These are phyloP conservation scores for Xerocomellus dryophilus DNA, from an alignment of 768 basidiomycete species.

Conservation along the genomic window DNA sequence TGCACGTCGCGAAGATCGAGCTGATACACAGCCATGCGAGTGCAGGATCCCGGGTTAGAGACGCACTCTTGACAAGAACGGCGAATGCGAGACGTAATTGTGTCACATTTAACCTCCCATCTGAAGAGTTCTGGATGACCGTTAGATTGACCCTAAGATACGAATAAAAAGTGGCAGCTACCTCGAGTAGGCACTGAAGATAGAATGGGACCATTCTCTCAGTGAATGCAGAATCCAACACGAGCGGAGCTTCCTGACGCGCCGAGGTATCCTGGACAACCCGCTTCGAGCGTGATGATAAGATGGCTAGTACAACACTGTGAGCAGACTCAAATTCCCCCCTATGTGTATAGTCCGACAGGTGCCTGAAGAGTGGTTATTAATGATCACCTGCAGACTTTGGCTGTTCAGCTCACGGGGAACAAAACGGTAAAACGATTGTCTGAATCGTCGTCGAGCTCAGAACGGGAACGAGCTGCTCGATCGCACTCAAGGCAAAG, in stretches of 20 bases:
- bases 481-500: slow-evolving; percentile 69
- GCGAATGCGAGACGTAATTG: slow-evolving; percentile 76
- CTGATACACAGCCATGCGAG: slow-evolving; percentile 73
- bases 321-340: slow-evolving; percentile 87
- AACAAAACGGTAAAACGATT: slow-evolving; percentile 57
- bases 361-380: slow-evolving; percentile 43
- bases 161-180: slow-evolving; percentile 30
- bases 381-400: not conserved
- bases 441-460: slow-evolving; percentile 50
- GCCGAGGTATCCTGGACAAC: slow-evolving; percentile 10
- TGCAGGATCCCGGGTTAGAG: slow-evolving; percentile 37
- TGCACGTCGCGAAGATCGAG: slow-evolving; percentile 49
- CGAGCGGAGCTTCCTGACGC: slow-evolving; percentile 5
- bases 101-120: slow-evolving; percentile 54
- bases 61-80: slow-evolving; percentile 64
- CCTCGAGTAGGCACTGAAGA: slow-evolving; percentile 65
- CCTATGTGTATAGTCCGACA: slow-evolving; percentile 54
- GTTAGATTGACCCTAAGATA: not conserved
- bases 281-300: slow-evolving; percentile 56
- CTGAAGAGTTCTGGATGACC: slow-evolving; percentile 53
- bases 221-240: slow-evolving; percentile 39
- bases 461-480: slow-evolving; percentile 71
- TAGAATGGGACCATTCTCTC: slow-evolving; percentile 74
- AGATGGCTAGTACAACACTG: slow-evolving; percentile 75
- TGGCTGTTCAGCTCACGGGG: slow-evolving; percentile 50